A percentile compares a stretch with the other conserved stretches of the same genome.
Evolutionary conservation across 78 protist genomes (phyloP).

Genomic region (Dictyostelium purpureum): DNA sequence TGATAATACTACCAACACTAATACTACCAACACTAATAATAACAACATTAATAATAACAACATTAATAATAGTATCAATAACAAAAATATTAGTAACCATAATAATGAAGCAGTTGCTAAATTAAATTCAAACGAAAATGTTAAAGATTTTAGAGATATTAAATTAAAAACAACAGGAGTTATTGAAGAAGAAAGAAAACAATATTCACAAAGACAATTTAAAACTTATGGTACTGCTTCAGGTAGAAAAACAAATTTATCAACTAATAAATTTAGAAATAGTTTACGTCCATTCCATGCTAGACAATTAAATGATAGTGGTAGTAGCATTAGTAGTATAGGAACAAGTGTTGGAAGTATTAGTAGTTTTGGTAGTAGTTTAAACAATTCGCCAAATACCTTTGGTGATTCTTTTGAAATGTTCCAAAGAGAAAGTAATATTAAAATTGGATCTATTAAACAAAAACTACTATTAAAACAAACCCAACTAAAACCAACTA

Average conservation of each 20-base stretch:
- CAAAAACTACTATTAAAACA: neutral
- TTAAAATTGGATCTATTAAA: neutral
- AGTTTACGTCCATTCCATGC: neutral
- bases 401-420: neutral
- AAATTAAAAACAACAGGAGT: conserved; percentile 6
- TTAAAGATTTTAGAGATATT: conserved; percentile 6
- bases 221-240: neutral
- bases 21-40: neutral
- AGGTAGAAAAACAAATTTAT: neutral
- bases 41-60: neutral
- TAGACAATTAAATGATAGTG: no score
- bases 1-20: neutral
- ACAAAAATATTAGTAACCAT: neutral
- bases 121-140: neutral
- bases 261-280: neutral
- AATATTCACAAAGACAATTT: neutral
- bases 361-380: neutral
- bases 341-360: neutral
- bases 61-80: neutral
- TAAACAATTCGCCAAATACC: neutral
- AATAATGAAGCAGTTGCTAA: neutral
- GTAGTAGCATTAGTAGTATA: neutral
- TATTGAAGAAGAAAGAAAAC: neutral
- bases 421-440: neutral
- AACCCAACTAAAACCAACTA: neutral